phyloP scores from a whole-genome alignment of 2,329 filamentous ascomycete species.

The Plectosphaerella plurivora region DNA sequence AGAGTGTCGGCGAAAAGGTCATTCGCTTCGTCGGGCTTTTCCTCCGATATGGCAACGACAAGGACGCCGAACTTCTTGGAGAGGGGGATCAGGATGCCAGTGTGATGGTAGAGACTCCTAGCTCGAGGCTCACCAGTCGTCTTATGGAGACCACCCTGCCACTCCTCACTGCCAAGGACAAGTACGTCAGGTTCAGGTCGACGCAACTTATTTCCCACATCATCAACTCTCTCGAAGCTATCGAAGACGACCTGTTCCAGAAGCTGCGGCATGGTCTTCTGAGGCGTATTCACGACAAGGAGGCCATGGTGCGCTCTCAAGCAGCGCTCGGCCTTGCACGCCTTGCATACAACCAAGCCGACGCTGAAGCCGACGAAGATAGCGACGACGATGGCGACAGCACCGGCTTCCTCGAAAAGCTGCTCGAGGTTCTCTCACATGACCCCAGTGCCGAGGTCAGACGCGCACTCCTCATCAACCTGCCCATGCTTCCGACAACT shows the following conservation, averaged over 20 bases:
- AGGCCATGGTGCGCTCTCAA: slow-evolving; percentile 86
- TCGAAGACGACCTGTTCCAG: slow-evolving; percentile 89
- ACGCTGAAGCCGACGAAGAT: slow-evolving; percentile 65
- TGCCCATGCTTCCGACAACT: slow-evolving; percentile 80
- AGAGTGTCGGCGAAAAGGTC: slow-evolving; percentile 79
- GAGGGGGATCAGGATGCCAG: slow-evolving; percentile 65
- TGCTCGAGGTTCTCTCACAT: slow-evolving; percentile 85
- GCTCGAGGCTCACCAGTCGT: slow-evolving; percentile 68
- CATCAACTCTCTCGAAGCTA: slow-evolving; percentile 85
- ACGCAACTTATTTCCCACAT: slow-evolving; percentile 89
- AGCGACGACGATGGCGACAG: slow-evolving; percentile 63
- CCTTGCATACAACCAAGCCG: slow-evolving; percentile 72
- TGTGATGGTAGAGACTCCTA: slow-evolving; percentile 77
- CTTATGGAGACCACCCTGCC: slow-evolving; percentile 72
- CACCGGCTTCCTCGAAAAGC: slow-evolving; percentile 71
- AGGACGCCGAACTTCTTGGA: slow-evolving; percentile 64
- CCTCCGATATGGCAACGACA: slow-evolving; percentile 65
- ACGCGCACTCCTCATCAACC: slow-evolving; percentile 79
- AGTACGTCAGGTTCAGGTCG: slow-evolving; percentile 82
- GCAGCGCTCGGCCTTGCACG: slow-evolving; percentile 87
- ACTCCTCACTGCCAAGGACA: slow-evolving; percentile 83
- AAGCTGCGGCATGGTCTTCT: slow-evolving; percentile 74
- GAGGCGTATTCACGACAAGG: slow-evolving; percentile 88
- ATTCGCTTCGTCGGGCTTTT: slow-evolving; percentile 87
- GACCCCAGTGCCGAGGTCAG: slow-evolving; percentile 93